Evolutionary conservation across 2,329 filamentous ascomycete species (phyloP).

Genomic region (Fusarium tricinctum): DNA sequence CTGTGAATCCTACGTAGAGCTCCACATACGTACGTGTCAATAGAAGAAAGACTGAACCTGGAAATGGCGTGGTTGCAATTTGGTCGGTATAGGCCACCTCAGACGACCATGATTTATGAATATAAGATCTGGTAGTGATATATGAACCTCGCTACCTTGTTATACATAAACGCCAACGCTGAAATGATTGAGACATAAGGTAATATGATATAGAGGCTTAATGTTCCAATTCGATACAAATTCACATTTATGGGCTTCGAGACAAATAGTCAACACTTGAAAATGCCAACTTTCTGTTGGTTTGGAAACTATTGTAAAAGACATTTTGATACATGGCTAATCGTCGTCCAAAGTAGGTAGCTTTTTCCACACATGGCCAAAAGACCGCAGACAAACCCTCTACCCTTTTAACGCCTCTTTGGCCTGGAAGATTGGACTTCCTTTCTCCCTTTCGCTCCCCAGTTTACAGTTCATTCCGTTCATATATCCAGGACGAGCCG

Average conservation of each 20-base stretch:
- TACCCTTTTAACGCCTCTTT: constrained; percentile 49
- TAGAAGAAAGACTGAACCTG: constrained; percentile 13
- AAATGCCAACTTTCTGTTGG: constrained; percentile 43
- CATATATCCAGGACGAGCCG: constrained; percentile 48
- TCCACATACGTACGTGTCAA: constrained; percentile 10
- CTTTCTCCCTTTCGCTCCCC: constrained; percentile 25
- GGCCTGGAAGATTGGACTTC: constrained; percentile 41
- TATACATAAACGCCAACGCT: too few relatives aligned
- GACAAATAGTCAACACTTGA: constrained; percentile 25
- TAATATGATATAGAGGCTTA: background rate
- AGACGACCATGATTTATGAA: background rate
- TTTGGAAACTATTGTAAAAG: constrained; percentile 44
- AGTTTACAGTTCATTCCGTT: constrained; percentile 47
- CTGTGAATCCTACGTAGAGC: constrained; percentile 2
- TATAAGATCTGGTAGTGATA: background rate
- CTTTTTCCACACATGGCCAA: constrained; percentile 48
- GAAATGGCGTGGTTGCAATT: background rate
- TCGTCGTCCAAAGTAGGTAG: constrained; percentile 47
- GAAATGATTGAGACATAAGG: too few relatives aligned
- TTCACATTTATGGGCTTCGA: background rate
- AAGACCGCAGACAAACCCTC: constrained; percentile 48
- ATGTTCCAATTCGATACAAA: background rate
- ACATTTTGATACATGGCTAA: constrained; percentile 51
- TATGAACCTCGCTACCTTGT: background rate
- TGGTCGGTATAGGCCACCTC: background rate